phyloP scores from a whole-genome alignment of 2,329 filamentous ascomycete species.

The Verticillium nonalfalfae region DNA sequence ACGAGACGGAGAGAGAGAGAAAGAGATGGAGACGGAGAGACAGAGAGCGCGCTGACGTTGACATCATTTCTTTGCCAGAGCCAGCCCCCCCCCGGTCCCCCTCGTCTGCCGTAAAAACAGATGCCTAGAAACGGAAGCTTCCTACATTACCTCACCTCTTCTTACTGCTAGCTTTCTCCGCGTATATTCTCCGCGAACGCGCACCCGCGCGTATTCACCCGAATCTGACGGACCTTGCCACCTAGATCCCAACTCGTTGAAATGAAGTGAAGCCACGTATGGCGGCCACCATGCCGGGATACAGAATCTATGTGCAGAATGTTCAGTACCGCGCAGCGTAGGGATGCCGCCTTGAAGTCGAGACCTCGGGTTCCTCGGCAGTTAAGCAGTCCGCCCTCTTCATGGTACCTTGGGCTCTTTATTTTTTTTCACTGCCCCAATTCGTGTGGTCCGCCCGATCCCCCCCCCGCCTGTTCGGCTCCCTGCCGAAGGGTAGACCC shows the following conservation, averaged over 20 bases:
- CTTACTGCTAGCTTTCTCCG: not conserved
- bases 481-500: not conserved
- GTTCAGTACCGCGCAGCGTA: not conserved
- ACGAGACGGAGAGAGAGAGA: too few species aligned
- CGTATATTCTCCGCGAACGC: not conserved
- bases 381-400: not conserved
- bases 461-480: not conserved
- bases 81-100: too few species aligned
- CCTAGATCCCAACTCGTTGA: not conserved
- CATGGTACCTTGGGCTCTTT: not conserved
- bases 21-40: too few species aligned
- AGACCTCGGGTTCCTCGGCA: not conserved
- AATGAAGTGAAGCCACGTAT: not conserved
- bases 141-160: not conserved
- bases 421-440: not conserved
- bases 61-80: not conserved
- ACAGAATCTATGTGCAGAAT: not conserved
- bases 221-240: not conserved
- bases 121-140: not conserved
- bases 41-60: not conserved
- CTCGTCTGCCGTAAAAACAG: too few species aligned
- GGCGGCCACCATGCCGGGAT: not conserved
- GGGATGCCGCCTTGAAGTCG: not conserved
- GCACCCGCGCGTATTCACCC: not conserved
- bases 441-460: not conserved